A percentile compares a stretch with the other conserved stretches of the same genome.
Evolutionary conservation across 768 basidiomycete species (phyloP).

Genomic region (Austroboletus festivus): DNA sequence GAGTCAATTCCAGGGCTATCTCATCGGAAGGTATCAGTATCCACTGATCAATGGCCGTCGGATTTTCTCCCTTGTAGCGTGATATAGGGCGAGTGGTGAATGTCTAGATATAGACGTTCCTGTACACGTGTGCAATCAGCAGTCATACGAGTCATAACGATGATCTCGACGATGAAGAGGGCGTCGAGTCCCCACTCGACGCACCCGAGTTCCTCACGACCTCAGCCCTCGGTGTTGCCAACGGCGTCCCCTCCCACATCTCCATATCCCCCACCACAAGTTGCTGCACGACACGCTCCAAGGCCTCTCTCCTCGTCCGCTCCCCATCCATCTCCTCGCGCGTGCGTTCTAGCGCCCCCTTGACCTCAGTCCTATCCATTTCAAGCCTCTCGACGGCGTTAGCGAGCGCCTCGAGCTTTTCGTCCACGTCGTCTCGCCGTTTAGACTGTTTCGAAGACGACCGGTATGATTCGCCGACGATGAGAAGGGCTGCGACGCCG

Average conservation of each 20-base stretch:
- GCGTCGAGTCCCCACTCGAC: too few relatives aligned
- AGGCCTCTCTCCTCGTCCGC: conserved; percentile 52
- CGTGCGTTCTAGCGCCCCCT: conserved; percentile 42
- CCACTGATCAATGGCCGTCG: too few relatives aligned
- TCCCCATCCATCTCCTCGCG: conserved; percentile 40
- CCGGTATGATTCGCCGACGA: conserved; percentile 76
- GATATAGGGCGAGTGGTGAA: too few relatives aligned
- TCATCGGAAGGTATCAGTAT: too few relatives aligned
- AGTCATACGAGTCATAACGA: too few relatives aligned
- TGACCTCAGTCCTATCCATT: conserved; percentile 37
- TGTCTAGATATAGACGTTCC: too few relatives aligned
- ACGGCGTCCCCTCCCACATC: conserved; percentile 57
- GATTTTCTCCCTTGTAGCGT: neutral
- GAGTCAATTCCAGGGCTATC: too few relatives aligned
- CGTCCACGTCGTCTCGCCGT: conserved; percentile 71
- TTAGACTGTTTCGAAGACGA: conserved; percentile 64
- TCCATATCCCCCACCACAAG: conserved; percentile 66
- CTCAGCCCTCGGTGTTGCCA: too few relatives aligned
- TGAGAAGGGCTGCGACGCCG: conserved; percentile 66
- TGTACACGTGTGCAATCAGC: too few relatives aligned
- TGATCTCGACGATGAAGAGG: too few relatives aligned
- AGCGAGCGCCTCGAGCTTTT: conserved; percentile 60
- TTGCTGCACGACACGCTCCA: conserved; percentile 61
- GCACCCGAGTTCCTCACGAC: too few relatives aligned
- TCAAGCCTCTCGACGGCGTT: conserved; percentile 45